Base-by-base conservation (phyloP, 345 rosid species). In the Hibiscus mutabilis region DNA sequence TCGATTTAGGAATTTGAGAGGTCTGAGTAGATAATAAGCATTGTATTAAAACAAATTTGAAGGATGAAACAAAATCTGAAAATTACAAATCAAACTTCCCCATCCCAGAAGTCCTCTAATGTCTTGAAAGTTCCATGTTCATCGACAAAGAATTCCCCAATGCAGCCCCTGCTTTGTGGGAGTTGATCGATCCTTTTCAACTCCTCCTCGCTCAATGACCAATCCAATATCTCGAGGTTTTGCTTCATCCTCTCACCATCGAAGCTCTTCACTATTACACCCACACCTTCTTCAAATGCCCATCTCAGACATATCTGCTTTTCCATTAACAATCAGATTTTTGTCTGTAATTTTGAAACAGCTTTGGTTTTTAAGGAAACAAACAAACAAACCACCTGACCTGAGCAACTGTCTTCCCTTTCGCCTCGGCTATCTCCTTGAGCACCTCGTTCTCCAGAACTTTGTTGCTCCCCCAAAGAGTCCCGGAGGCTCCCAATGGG, bases 391-490 rank as follows among this genome's bases (percentile, higher is more conserved):
- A 52, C 3, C 57, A 52, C 12, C 57, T 52, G 12, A 69, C 97
- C 96, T 93, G 96, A 73, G 97, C 96, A 15, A 87, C 84, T 5
- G 87, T 84, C 73, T 91, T 91, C 44, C 91, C 80, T 70, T 82
- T 89, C 60, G 85, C 79, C 24, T 66, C 68, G 4, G 96, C 96
- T 70, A 89, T 85, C 62, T 86, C 86, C 73, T 83, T 84, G 1
- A 88, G 88, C 15, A 81, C 83, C 33, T 83, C 82, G 79, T 82
- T 80, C 52, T 89, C 89, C 85, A 87, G 72, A 42, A 90, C 88
- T 67, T 77, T 86, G 59, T 69, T 83, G 82, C 85, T 81, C 49
- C 93, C 96, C 89, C 95, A 86, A 25, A 75, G n/a, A 10, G 88
- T 84, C 3, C 91, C 95, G 79, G 61, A 71, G 2, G 91, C 84